Percentiles rank a stretch among this genome's conserved stretches.
Evolutionary conservation across 768 basidiomycete genomes (phyloP).

Genomic region (Tubosaeta brunneosetosa): DNA sequence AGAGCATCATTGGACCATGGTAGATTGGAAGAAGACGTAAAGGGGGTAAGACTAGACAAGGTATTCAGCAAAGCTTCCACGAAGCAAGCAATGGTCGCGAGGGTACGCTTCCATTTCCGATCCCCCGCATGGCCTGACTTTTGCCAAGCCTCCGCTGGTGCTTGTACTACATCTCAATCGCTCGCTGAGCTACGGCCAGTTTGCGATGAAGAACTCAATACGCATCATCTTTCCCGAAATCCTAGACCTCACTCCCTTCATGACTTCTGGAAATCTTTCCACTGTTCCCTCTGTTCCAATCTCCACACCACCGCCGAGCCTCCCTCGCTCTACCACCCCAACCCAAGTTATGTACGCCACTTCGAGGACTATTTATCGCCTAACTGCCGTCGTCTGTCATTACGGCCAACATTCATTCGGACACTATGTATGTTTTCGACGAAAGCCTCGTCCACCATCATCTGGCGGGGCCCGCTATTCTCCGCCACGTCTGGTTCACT

Average conservation of each 20-base stretch:
- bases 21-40: slow-evolving; percentile 78
- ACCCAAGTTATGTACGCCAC: slow-evolving; percentile 49
- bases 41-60: slow-evolving; percentile 75
- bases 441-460: slow-evolving; percentile 60
- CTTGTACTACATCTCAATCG: slow-evolving; percentile 90
- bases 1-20: slow-evolving; percentile 63
- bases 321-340: slow-evolving; percentile 49
- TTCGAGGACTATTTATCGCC: slow-evolving; percentile 75
- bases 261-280: slow-evolving; percentile 74
- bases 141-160: slow-evolving; percentile 70
- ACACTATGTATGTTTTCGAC: slow-evolving; percentile 89
- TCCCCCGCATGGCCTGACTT: slow-evolving; percentile 14
- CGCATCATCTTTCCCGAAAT: slow-evolving; percentile 79
- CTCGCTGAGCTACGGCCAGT: slow-evolving; percentile 74
- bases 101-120: slow-evolving; percentile 43
- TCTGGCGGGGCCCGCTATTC: slow-evolving; percentile 37
- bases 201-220: slow-evolving; percentile 80
- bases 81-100: slow-evolving; percentile 88
- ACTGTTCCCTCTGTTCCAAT: slow-evolving; percentile 66
- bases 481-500: slow-evolving; percentile 37
- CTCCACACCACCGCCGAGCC: slow-evolving; percentile 52
- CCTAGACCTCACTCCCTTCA: slow-evolving; percentile 86
- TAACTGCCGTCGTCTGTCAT: slow-evolving; percentile 85
- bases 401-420: slow-evolving; percentile 91
- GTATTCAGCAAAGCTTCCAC: slow-evolving; percentile 71